Evolutionary conservation across 805 yeast genomes (phyloP).

Genomic region (Barnettozyma vustinii): DNA sequence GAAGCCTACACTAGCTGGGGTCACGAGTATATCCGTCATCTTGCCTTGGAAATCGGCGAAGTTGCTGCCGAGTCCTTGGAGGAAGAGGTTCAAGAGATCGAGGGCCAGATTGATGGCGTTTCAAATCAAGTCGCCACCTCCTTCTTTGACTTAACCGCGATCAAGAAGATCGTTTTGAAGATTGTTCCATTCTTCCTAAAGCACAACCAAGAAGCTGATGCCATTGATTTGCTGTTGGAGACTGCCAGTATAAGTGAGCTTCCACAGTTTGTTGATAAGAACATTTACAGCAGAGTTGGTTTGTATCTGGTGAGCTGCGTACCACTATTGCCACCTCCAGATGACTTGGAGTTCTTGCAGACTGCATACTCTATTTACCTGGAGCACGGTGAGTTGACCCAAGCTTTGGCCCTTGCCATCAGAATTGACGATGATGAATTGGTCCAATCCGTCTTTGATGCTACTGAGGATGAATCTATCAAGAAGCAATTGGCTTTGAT

Average conservation of each 20-base stretch:
- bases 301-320: slow-evolving; percentile 93
- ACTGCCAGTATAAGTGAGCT: slow-evolving; percentile 81
- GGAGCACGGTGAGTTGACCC: slow-evolving; percentile 73
- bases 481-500: slow-evolving; percentile 91
- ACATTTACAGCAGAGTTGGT: slow-evolving; percentile 84
- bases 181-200: slow-evolving; percentile 86
- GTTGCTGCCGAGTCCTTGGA: slow-evolving; percentile 56
- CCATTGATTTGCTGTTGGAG: slow-evolving; percentile 88
- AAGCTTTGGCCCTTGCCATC: slow-evolving; percentile 86
- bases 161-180: slow-evolving; percentile 63
- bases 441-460: slow-evolving; percentile 74
- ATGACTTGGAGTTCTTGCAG: slow-evolving; percentile 76
- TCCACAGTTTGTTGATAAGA: slow-evolving; percentile 77
- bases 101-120: slow-evolving; percentile 7
- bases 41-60: slow-evolving; percentile 92
- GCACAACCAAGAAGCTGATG: slow-evolving; percentile 98
- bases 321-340: slow-evolving; percentile 94
- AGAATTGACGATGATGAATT: slow-evolving; percentile 78
- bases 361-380: slow-evolving; percentile 87
- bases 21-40: slow-evolving; percentile 93
- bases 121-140: slow-evolving; percentile 7
- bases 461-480: slow-evolving; percentile 64
- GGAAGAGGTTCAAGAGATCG: slow-evolving; percentile 28
- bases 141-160: slow-evolving; percentile 31
- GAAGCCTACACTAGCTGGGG: slow-evolving; percentile 85